phyloP scores from a whole-genome alignment of 202 grass and related monocot genomes.

The Elaeis oleifera region DNA sequence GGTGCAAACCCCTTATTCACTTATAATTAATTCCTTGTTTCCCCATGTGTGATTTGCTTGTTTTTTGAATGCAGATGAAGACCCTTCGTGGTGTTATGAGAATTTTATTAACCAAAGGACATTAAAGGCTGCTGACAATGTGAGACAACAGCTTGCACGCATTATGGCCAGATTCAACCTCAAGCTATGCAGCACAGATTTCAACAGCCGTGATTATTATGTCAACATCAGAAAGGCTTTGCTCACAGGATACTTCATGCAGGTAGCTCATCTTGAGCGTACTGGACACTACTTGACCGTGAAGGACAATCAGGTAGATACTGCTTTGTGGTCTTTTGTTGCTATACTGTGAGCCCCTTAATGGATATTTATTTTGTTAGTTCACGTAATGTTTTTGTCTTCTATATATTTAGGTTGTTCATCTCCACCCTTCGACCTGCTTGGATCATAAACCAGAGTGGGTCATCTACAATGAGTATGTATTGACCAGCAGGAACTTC shows the following conservation, averaged over 20 bases:
- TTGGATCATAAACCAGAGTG: constrained; percentile 94
- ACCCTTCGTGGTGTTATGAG: constrained; percentile 91
- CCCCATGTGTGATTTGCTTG: constrained; percentile 21
- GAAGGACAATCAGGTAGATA: constrained; percentile 82
- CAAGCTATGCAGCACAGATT: constrained; percentile 80
- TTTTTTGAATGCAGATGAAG: constrained; percentile 44
- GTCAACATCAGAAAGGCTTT: constrained; percentile 80
- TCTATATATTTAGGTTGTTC: constrained; percentile 51
- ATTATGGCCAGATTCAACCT: constrained; percentile 97
- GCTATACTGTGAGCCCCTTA: too few species aligned
- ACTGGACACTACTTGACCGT: constrained; percentile 87
- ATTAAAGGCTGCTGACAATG: constrained; percentile 87
- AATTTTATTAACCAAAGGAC: constrained; percentile 76
- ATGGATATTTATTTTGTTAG: too few species aligned
- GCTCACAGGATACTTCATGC: constrained; percentile 96
- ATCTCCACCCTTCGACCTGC: constrained; percentile 86
- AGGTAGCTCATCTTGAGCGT: constrained; percentile 87
- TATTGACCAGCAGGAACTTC: constrained; percentile 13
- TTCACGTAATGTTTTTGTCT: not conserved
- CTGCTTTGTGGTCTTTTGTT: too few species aligned
- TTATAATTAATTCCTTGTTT: not conserved
- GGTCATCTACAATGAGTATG: constrained; percentile 58
- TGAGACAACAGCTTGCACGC: constrained; percentile 78
- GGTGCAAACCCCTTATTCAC: not conserved
- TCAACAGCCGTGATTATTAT: constrained; percentile 81